Evolutionary conservation across 2,329 filamentous ascomycete species (phyloP).

Genomic region (Diaporthe sp.): DNA sequence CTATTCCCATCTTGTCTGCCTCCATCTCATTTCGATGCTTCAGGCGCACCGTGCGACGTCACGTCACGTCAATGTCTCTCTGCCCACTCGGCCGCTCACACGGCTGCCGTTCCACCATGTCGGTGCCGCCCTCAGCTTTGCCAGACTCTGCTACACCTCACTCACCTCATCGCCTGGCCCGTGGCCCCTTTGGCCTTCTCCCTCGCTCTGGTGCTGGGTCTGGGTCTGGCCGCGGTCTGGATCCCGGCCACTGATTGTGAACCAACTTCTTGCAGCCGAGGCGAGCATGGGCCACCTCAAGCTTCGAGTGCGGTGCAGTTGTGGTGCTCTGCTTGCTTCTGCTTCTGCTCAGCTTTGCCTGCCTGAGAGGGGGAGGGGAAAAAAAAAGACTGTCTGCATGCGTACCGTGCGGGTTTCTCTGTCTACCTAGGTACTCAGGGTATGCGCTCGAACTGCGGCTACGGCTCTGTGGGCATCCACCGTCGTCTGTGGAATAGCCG

Average conservation of each 20-base stretch:
- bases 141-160: slow-evolving; percentile 1
- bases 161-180: background rate
- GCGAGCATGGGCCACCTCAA: background rate
- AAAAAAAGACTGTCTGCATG: background rate
- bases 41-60: background rate
- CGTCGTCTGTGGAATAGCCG: slow-evolving; percentile 35
- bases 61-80: background rate
- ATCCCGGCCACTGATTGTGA: slow-evolving; percentile 17
- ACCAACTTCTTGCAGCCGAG: background rate
- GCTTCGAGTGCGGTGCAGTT: background rate
- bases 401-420: background rate
- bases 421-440: background rate
- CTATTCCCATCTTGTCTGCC: slow-evolving; percentile 20
- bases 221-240: background rate
- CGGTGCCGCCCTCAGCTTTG: slow-evolving; percentile 25
- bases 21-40: slow-evolving; percentile 5
- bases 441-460: slow-evolving; percentile 20
- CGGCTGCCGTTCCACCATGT: slow-evolving; percentile 32
- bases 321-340: background rate
- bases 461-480: slow-evolving; percentile 9
- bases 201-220: background rate
- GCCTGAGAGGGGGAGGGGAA: too few relatives aligned
- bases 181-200: background rate
- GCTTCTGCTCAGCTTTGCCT: too few relatives aligned
- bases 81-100: slow-evolving; percentile 20